phyloP scores from a whole-genome alignment of 768 basidiomycete genomes.

The Clavaria fumosa region DNA sequence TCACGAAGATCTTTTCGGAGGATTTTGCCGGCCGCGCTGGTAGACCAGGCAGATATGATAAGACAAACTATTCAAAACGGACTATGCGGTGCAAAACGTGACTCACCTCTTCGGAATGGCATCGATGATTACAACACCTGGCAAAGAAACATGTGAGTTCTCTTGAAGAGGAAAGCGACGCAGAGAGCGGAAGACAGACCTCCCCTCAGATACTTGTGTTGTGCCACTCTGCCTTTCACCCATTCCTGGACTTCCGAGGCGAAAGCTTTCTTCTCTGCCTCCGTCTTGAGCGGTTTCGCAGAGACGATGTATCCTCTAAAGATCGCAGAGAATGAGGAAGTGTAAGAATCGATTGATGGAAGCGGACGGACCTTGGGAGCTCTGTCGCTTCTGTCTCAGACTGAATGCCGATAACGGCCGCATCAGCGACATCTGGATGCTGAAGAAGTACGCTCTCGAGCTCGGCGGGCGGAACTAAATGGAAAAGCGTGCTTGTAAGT shows the following conservation, averaged over 20 bases:
- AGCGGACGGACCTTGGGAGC: constrained; percentile 35
- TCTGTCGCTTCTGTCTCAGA: constrained; percentile 42
- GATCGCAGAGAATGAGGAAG: not conserved
- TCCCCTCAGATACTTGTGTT: constrained; percentile 48
- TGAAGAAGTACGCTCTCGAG: constrained; percentile 45
- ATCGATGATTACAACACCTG: constrained; percentile 35
- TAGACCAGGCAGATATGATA: not conserved
- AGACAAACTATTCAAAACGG: not conserved
- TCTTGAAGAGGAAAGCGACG: not conserved
- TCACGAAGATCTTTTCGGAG: constrained; percentile 63
- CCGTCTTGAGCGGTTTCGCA: constrained; percentile 11
- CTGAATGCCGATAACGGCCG: constrained; percentile 48
- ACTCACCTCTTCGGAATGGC: constrained; percentile 38
- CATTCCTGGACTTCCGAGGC: constrained; percentile 31
- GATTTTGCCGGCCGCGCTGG: constrained; percentile 81
- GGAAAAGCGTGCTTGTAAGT: no score
- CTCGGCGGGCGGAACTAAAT: constrained; percentile 52
- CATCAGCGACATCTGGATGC: constrained; percentile 45
- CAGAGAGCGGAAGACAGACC: constrained; percentile 18
- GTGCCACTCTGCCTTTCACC: constrained; percentile 37
- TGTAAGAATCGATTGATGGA: not conserved
- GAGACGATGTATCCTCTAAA: constrained; percentile 34
- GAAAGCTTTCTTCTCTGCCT: constrained; percentile 20
- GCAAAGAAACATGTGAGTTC: constrained; percentile 14
- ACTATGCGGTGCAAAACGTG: no score